Evolutionary conservation across 768 basidiomycete genomes (phyloP), one percentile per base, ranked within the genome.

Genomic region (Psilocybe subaeruginosa): DNA sequence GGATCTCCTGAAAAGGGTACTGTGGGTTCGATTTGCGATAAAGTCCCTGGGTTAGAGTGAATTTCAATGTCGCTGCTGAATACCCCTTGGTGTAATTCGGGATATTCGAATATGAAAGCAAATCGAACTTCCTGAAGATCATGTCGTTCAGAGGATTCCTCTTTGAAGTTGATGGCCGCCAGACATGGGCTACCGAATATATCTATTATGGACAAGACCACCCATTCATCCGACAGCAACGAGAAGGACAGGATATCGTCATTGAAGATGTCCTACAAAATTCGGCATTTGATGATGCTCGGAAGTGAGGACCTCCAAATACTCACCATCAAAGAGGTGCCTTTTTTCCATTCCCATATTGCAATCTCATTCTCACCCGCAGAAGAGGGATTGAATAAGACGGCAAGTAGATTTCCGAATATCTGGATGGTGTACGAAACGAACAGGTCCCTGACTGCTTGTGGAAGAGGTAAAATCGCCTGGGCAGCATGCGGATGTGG

Each of bases 301-400:
- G 51, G 47, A n/a, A 19, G 35, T 30, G 39, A 51, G 14, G 39
- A 46, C 19, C 58, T 31, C 23, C 29, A 31, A 4, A 14, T 19
- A 75, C 83, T 76, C 66, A 90, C 88, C 63, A 82, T 60, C 64
- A 85, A 69, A 6, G 76, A 68, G 8, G 70, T 65, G 5, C 85
- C 85, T 3, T 81, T 85, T 67, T 82, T 84, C 90, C 89, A 91
- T 57, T 90, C 81, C 88, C 87, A 91, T 19, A 88, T 73, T 23
- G 81, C 72, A 11, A 90, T 69, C 64, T 85, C 82, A 31, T 78
- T 81, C 49, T 75, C 75, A 35, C 68, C 68, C 6, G 58, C 60
- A 41, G 73, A 75, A 8, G 60, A 59, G 58, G 72, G 72, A 54
- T 75, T 63, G 56, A 84, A 83, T 5, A 85, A 74, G 43, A 90